Conservation (phyloP, 2,329 filamentous ascomycete species). For the Fusarium sp. region DNA sequence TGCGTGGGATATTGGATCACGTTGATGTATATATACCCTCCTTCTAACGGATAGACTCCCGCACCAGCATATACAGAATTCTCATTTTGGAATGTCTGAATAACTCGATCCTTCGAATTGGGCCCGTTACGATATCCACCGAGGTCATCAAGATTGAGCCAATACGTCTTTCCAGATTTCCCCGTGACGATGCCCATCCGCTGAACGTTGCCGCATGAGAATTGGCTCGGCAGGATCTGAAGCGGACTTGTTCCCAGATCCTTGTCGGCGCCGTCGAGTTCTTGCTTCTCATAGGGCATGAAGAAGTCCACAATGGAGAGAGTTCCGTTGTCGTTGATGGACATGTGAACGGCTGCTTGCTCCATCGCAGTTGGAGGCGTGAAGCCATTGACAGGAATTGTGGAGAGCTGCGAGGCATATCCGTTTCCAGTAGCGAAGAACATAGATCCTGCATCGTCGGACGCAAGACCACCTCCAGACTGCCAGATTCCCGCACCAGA, state of each 20-base stretch:
- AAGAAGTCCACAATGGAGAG: slow-evolving; percentile 65
- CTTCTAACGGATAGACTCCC: slow-evolving; percentile 63
- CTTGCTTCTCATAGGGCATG: slow-evolving; percentile 66
- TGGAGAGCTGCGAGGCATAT: slow-evolving; percentile 57
- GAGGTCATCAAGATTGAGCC: slow-evolving; percentile 58
- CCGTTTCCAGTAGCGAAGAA: slow-evolving; percentile 58
- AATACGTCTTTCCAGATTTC: slow-evolving; percentile 65
- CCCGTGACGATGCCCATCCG: slow-evolving; percentile 65
- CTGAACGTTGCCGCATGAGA: slow-evolving; percentile 59
- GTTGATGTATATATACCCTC: slow-evolving; percentile 64
- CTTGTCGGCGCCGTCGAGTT: slow-evolving; percentile 64
- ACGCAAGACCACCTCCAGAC: slow-evolving; percentile 57
- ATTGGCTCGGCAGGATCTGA: slow-evolving; percentile 58
- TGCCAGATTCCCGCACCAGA: slow-evolving; percentile 61
- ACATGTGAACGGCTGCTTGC: slow-evolving; percentile 61
- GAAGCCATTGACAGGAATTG: slow-evolving; percentile 56
- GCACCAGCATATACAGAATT: slow-evolving; percentile 63
- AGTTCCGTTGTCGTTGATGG: slow-evolving; percentile 57
- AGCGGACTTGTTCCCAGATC: slow-evolving; percentile 64
- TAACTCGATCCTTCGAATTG: slow-evolving; percentile 57
- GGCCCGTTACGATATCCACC: slow-evolving; percentile 57
- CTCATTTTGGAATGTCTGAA: slow-evolving; percentile 60
- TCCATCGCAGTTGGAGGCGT: slow-evolving; percentile 59
- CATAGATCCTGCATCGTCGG: slow-evolving; percentile 57
- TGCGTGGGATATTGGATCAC: slow-evolving; percentile 67